These are phyloP conservation scores for Auricularia heimuer DNA, from an alignment of 768 basidiomycete species.

Conservation along the genomic window DNA sequence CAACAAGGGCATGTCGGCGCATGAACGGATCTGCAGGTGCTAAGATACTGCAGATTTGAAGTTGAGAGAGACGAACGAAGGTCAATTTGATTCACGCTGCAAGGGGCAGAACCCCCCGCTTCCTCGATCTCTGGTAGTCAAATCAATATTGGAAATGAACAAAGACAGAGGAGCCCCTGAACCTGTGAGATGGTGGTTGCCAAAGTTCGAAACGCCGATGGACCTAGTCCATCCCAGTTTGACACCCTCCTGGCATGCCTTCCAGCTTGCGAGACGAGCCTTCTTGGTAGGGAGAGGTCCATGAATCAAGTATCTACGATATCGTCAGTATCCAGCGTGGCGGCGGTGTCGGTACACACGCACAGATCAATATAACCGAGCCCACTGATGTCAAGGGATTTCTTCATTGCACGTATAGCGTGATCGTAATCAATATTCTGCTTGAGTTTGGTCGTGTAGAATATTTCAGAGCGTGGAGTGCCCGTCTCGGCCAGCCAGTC, in stretches of 20 bases:
- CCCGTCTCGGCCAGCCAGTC: slow-evolving; percentile 30
- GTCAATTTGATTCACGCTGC: slow-evolving; percentile 29
- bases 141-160: not conserved
- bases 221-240: slow-evolving; percentile 47
- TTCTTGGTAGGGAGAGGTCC: slow-evolving; percentile 52
- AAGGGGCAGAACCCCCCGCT: not conserved
- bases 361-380: slow-evolving; percentile 39
- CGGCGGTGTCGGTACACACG: not conserved
- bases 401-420: slow-evolving; percentile 39
- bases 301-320: slow-evolving; percentile 67
- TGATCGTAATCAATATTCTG: slow-evolving; percentile 43
- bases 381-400: slow-evolving; percentile 42
- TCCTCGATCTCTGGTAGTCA: not conserved
- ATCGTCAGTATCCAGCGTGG: slow-evolving; percentile 25
- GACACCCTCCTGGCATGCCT: slow-evolving; percentile 53
- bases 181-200: slow-evolving; percentile 42
- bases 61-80: slow-evolving; percentile 18
- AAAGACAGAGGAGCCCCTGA: not conserved
- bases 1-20: slow-evolving; percentile 51
- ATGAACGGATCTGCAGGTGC: slow-evolving; percentile 46
- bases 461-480: slow-evolving; percentile 48
- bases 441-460: slow-evolving; percentile 64
- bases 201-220: slow-evolving; percentile 57
- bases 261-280: slow-evolving; percentile 53
- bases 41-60: slow-evolving; percentile 25